Evolutionary conservation across 139 green algal species (phyloP), one percentile per base, ranked within the genome.

Genomic region (Eudorina sp.): DNA sequence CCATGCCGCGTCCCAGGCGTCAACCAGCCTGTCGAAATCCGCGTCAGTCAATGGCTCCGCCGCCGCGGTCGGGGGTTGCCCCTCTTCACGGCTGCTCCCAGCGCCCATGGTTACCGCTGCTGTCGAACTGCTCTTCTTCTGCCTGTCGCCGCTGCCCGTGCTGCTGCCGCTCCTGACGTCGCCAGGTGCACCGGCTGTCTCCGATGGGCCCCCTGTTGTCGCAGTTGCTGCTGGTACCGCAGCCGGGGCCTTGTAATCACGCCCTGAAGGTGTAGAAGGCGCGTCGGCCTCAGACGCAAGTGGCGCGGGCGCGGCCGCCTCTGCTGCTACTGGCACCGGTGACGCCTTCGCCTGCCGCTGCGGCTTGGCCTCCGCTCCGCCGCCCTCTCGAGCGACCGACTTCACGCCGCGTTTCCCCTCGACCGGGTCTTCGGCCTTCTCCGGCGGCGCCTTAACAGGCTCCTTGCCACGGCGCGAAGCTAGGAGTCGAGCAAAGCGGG

Each of bases 1-100:
- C 83, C 83, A 88, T 4, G 62, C 45, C 36, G 29, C 51, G 5
- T 88, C 83, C 83, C 83, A 88, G 13, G 13, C 68, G 23, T 25
- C 51, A 0, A 88, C 4, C 36, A 88, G 25, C 0, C 46, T 48
- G 3, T 88, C 83, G 25, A 88, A n/a, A 1, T 0, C 51, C 38
- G 45, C 29, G 46, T 81, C 66, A 18, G 16, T 72, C 2, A 46
- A 25, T 25, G 18, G 13, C 66, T 76, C 83, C 23, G 23, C 31
- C 60, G 23, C 40, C 41, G 34, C 40, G 51, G n/a, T n/a, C n/a
- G n/a, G n/a, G n/a, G n/a, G n/a, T n/a, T n/a, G n/a, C 23, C 48
- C 6, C 31, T 62, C 73, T 7, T 11, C 73, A 48, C 75, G 48
- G 80, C 80, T 86, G n/a, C n/a, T 64, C 7, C 7, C 36, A 25